Percentiles rank a stretch among this genome's conserved stretches.
phyloP scores from a whole-genome alignment of 2,329 filamentous ascomycete genomes.

The Curvularia lunata region DNA sequence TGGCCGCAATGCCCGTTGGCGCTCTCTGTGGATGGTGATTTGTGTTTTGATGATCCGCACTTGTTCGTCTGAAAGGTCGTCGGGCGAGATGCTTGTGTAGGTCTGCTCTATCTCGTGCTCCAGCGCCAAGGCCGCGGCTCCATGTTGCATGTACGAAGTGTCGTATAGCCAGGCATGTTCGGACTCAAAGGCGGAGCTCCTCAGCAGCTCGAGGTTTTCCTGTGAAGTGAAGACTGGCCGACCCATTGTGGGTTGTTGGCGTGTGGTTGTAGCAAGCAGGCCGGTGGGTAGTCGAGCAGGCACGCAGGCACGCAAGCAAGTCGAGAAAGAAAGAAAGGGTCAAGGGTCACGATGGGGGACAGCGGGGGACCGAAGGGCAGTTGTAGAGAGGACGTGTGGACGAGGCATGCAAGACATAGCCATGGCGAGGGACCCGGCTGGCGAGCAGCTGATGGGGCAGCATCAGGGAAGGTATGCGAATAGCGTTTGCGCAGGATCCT shows the following conservation, averaged over 20 bases:
- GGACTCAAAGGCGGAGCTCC: constrained; percentile 47
- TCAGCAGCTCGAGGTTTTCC: constrained; percentile 43
- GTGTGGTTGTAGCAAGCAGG: neutral
- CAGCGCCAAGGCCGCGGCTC: constrained; percentile 43
- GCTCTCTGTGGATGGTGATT: constrained; percentile 46
- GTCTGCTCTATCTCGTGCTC: constrained; percentile 44
- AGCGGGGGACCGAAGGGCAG: neutral
- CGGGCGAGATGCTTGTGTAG: constrained; percentile 43
- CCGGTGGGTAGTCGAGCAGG: too few species aligned
- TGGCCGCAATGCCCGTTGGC: constrained; percentile 43
- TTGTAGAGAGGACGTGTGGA: constrained; percentile 2
- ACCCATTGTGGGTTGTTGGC: constrained; percentile 31
- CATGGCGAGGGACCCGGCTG: constrained; percentile 14
- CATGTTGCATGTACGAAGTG: constrained; percentile 45
- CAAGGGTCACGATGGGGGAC: neutral
- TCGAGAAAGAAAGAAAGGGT: neutral
- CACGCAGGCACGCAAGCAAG: neutral
- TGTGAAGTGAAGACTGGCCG: constrained; percentile 32
- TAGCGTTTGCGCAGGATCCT: constrained; percentile 20
- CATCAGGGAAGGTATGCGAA: constrained; percentile 18
- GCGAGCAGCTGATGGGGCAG: constrained; percentile 28
- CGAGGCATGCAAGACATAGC: constrained; percentile 18
- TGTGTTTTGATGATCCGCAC: constrained; percentile 44
- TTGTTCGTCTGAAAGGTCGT: constrained; percentile 47
- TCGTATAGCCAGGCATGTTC: constrained; percentile 50